phyloP scores from a whole-genome alignment of 306 rosid genomes.

The Gynostemma pentaphyllum region DNA sequence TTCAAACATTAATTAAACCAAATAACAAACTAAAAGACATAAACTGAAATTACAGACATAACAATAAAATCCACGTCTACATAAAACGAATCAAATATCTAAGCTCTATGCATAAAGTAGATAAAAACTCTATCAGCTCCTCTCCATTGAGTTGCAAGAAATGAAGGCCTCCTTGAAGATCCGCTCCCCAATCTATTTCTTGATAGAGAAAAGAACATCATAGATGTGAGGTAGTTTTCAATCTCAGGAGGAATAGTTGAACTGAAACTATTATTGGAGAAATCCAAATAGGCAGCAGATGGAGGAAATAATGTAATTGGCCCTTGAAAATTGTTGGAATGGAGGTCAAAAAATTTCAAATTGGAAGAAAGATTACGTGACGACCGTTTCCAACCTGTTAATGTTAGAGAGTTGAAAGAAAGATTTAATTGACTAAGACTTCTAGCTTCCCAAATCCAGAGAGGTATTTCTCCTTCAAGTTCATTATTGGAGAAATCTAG shows the following conservation, averaged over 20 bases:
- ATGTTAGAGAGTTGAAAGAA: constrained; percentile 1
- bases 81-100: too few species aligned
- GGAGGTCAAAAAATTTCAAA: constrained; percentile 18
- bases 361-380: not conserved
- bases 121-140: too few species aligned
- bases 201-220: constrained; percentile 2
- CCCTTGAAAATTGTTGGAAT: too few species aligned
- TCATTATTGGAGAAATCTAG: constrained; percentile 41
- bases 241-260: constrained; percentile 11
- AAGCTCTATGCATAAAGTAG: too few species aligned
- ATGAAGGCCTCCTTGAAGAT: not conserved
- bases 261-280: constrained; percentile 28
- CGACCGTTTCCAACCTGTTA: not conserved
- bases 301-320: too few species aligned
- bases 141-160: too few species aligned
- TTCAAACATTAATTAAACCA: too few species aligned
- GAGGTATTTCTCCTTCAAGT: constrained; percentile 30
- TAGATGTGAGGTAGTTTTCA: not conserved
- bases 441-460: constrained; percentile 33
- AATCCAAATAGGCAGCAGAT: too few species aligned
- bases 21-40: too few species aligned
- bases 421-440: not conserved
- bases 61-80: too few species aligned
- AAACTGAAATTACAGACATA: too few species aligned
- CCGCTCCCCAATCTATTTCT: too few species aligned